phyloP scores from a whole-genome alignment of 129 eudicot species.

The Rutidosis leptorrhynchoides region DNA sequence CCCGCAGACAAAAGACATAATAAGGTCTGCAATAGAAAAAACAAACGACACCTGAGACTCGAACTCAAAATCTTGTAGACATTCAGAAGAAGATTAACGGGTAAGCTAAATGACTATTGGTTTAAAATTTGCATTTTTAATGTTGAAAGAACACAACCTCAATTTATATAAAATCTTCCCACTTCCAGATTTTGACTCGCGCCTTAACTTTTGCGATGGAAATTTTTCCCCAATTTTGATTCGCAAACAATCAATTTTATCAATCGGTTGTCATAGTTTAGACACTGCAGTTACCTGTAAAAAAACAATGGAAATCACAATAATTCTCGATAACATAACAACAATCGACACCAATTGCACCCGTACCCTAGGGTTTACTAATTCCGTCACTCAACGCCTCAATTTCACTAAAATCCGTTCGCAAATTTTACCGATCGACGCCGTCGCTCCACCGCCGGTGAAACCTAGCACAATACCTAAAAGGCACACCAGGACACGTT shows the following conservation, averaged over 20 bases:
- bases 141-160: neutral
- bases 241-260: neutral
- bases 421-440: constrained; percentile 28
- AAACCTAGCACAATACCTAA: constrained; percentile 32
- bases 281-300: neutral
- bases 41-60: too few species aligned
- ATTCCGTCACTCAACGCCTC: constrained; percentile 22
- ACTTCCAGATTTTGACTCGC: neutral
- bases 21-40: too few species aligned
- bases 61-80: too few species aligned
- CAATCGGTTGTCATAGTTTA: neutral
- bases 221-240: neutral
- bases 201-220: neutral
- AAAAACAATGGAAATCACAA: constrained; percentile 30
- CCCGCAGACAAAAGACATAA: too few species aligned
- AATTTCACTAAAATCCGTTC: constrained; percentile 26
- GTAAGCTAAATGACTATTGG: too few species aligned
- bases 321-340: constrained; percentile 28
- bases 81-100: too few species aligned
- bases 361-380: constrained; percentile 21
- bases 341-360: constrained; percentile 17
- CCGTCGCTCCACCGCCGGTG: constrained; percentile 42
- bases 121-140: too few species aligned
- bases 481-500: constrained; percentile 19
- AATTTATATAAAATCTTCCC: neutral